phyloP scores from a whole-genome alignment of 1,284 basidiomycete species.

The Puccinia horiana region DNA sequence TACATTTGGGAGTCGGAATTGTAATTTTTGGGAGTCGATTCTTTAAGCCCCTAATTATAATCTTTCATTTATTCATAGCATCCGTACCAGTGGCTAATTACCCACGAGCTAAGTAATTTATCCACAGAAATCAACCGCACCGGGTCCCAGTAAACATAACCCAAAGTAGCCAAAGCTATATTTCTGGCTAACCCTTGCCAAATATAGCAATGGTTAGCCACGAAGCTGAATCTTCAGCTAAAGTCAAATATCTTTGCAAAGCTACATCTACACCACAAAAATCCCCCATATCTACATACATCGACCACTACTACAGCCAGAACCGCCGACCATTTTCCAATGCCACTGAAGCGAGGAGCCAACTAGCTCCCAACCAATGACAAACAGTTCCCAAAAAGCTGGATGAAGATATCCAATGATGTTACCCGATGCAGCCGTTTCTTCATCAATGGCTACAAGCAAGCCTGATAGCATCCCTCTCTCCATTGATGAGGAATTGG shows the following conservation, averaged over 20 bases:
- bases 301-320: too few species aligned
- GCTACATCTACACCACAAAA: background rate
- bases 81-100: background rate
- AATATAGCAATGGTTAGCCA: background rate
- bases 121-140: background rate
- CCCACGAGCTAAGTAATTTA: background rate
- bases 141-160: background rate
- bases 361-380: background rate
- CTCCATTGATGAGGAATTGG: too few species aligned
- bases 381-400: background rate
- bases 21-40: too few species aligned
- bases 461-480: too few species aligned
- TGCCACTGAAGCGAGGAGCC: background rate
- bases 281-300: too few species aligned
- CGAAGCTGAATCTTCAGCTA: background rate
- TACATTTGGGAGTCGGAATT: too few species aligned
- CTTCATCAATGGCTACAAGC: too few species aligned
- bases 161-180: background rate
- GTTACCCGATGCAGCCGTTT: too few species aligned
- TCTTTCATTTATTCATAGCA: too few species aligned
- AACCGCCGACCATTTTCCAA: background rate
- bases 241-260: background rate
- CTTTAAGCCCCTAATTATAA: too few species aligned
- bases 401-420: too few species aligned
- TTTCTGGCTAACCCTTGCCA: background rate